Conservation (phyloP, 805 yeast species). For the Starmerella bombicola region DNA sequence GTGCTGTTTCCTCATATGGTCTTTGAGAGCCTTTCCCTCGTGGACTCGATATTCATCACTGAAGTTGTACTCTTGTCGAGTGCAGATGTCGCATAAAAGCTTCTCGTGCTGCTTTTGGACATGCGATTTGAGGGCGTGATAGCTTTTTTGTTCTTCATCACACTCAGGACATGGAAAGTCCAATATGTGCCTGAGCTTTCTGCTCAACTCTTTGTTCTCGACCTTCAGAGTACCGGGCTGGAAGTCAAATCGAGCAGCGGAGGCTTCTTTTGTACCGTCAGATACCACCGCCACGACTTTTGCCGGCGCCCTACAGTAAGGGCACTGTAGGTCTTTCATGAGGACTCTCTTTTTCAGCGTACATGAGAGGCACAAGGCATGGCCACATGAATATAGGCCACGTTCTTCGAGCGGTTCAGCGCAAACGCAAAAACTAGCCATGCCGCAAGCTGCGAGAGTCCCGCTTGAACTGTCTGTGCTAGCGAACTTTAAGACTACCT, state of each 20-base stretch:
- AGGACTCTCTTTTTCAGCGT: constrained; percentile 71
- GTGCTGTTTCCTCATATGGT: constrained; percentile 67
- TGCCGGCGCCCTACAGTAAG: constrained; percentile 70
- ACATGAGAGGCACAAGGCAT: constrained; percentile 71
- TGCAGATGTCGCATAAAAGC: constrained; percentile 63
- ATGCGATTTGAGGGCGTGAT: constrained; percentile 51
- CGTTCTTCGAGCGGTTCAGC: constrained; percentile 55
- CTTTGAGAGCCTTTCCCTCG: constrained; percentile 47
- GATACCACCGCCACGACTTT: constrained; percentile 43
- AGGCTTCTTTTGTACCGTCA: constrained; percentile 28
- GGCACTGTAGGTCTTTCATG: constrained; percentile 59
- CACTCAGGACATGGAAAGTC: constrained; percentile 28
- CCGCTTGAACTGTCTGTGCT: background rate
- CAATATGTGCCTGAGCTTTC: constrained; percentile 44
- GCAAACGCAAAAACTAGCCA: constrained; percentile 58
- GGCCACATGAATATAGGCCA: constrained; percentile 73
- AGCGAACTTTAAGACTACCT: background rate
- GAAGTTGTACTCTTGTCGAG: constrained; percentile 63
- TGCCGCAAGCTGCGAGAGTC: background rate
- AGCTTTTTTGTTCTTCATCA: constrained; percentile 30
- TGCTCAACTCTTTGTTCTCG: constrained; percentile 29
- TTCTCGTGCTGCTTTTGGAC: constrained; percentile 48
- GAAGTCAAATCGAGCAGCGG: constrained; percentile 28
- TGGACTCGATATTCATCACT: constrained; percentile 55
- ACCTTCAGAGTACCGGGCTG: constrained; percentile 10